Percentiles rank a stretch among this genome's conserved stretches.
phyloP scores from a whole-genome alignment of 23 red algal species.

The Gracilaria vermiculophylla region DNA sequence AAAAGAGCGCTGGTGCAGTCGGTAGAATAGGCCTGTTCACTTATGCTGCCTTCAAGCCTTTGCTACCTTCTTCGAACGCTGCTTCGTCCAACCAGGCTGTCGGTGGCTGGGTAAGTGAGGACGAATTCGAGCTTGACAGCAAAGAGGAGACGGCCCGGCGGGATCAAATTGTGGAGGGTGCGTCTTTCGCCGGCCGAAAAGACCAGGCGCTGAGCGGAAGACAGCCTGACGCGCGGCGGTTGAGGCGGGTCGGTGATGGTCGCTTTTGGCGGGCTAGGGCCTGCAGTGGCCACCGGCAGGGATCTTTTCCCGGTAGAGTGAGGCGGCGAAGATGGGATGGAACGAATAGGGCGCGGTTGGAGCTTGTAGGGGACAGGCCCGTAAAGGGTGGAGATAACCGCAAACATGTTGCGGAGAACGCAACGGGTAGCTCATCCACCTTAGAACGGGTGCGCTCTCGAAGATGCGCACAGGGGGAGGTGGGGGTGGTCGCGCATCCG shows the following conservation, averaged over 20 bases:
- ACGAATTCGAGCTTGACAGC: conserved; percentile 45
- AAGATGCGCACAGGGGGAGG: no score
- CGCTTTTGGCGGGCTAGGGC: not conserved
- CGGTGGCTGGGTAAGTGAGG: conserved; percentile 49
- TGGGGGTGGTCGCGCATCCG: no score
- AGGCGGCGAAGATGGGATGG: not conserved
- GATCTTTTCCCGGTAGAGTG: not conserved
- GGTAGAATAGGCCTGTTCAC: not conserved
- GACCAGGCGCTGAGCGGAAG: no score
- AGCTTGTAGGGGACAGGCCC: not conserved
- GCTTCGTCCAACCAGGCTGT: not conserved
- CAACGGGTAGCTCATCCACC: not conserved
- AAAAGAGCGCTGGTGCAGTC: not conserved
- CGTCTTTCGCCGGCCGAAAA: not conserved
- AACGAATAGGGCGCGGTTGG: not conserved
- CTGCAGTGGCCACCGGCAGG: not conserved
- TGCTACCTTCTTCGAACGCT: not conserved
- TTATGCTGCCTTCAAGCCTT: not conserved
- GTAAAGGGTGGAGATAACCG: not conserved
- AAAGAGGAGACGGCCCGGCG: conserved; percentile 23
- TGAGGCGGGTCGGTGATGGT: not conserved
- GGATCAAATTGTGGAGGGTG: not conserved
- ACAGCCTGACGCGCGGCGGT: no score
- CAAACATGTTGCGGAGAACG: not conserved
- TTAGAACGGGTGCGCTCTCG: no score